These are phyloP conservation scores for Emmonsiellopsis sp. DNA, from an alignment of 2,329 filamentous ascomycete genomes.

Conservation along the genomic window DNA sequence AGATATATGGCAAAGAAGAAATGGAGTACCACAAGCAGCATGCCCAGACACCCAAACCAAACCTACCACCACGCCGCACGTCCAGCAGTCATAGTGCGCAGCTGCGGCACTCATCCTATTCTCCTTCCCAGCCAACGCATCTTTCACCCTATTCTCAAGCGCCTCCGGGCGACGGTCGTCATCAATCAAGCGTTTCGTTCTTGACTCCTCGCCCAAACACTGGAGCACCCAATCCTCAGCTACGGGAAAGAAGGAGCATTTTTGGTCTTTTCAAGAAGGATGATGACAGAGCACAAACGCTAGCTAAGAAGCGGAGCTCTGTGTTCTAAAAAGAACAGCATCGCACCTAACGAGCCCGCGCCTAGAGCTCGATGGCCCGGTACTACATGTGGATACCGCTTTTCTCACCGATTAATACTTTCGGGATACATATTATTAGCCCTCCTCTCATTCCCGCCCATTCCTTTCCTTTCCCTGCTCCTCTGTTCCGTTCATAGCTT, in stretches of 20 bases:
- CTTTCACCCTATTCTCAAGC: conserved; percentile 9
- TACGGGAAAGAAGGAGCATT: conserved; percentile 35
- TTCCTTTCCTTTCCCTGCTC: not conserved
- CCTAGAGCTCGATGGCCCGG: not conserved
- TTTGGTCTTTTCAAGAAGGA: conserved; percentile 32
- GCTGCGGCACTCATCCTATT: conserved; percentile 15
- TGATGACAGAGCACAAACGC: conserved; percentile 22
- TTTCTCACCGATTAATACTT: too few species aligned
- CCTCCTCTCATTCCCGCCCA: not conserved
- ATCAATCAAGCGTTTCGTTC: conserved; percentile 6
- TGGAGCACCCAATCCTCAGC: conserved; percentile 15
- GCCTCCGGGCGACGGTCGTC: conserved; percentile 6
- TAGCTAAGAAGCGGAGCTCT: conserved; percentile 38
- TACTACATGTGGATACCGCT: too few species aligned
- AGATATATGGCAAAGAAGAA: conserved; percentile 43
- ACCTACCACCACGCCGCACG: conserved; percentile 13
- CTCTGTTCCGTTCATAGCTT: not conserved
- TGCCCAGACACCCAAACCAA: conserved; percentile 8
- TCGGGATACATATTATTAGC: too few species aligned
- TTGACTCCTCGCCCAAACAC: conserved; percentile 10
- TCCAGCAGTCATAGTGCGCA: conserved; percentile 3
- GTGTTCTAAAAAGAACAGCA: conserved; percentile 23
- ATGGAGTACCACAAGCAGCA: conserved; percentile 19
- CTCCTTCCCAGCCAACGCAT: conserved; percentile 4
- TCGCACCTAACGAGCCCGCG: not conserved